Base-by-base conservation (phyloP, 2,329 filamentous ascomycete species). In the Penicillium sp. region DNA sequence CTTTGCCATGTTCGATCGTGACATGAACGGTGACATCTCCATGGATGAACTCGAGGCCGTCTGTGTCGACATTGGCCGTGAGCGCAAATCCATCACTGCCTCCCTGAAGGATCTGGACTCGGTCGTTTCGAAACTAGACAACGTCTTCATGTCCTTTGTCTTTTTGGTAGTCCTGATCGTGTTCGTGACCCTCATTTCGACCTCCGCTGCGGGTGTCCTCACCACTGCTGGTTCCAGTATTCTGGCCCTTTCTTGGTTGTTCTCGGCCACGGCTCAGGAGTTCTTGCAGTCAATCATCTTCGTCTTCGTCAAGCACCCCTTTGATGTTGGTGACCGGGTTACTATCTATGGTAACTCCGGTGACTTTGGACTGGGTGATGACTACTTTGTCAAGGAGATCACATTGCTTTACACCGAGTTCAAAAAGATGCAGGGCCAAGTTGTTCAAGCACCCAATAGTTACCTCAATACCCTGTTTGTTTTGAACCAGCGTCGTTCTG, bases 351-450 rank as follows among this genome's bases (percentile, higher is more conserved):
- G 89, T 37, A 93, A 88, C 54, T 87, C 87, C 0, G 90, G 90
- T 44, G 75, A 80, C n/a, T 61, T 74, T 11, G 74, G 87, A 57
- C 77, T 75, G 23, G 89, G 89, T 30, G 90, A 95, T 53, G 90
- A 95, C 55, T 96, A 95, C 65, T 95, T 94, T 50, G 89, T 96
- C 37, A 94, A 93, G 37, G 86, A 95, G 57, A 93, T 96, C 38
- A 84, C 87, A 1, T 74, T 96, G 1, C 74, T 95, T 11, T 96
- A 92, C 61, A 96, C 90, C 10, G 90, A 95, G 57, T 95, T 95
- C 71, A 95, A 95, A 74, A 95, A 95, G 72, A 90, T 95, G 85
- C 84, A 95, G 64, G 90, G 90, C 2, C 89, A 95, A 54, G 83
- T 95, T 15, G 90, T 96, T 0, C 90, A 95, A 64, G 90, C 90